These are phyloP conservation scores for Eucalyptus erythrocorys DNA, from an alignment of 345 rosid species.

Conservation along the genomic window DNA sequence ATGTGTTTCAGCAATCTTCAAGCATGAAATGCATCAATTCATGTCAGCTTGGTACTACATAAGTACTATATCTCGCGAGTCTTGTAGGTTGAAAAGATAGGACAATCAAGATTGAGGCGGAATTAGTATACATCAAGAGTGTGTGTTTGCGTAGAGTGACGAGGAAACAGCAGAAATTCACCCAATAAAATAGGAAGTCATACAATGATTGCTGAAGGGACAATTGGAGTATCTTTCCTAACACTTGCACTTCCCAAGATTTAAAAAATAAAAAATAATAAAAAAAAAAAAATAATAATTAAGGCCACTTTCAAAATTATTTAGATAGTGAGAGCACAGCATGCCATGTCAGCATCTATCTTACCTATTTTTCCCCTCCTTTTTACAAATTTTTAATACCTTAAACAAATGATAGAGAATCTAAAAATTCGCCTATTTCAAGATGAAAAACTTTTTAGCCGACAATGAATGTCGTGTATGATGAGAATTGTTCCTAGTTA, in stretches of 20 bases:
- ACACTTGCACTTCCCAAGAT: neutral
- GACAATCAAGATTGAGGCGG: neutral
- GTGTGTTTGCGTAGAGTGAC: neutral
- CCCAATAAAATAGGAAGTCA: neutral
- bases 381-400: neutral
- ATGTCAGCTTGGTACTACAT: neutral
- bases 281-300: no score
- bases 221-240: neutral
- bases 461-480: neutral
- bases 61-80: neutral
- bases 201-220: neutral
- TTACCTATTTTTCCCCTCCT: neutral
- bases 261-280: no score
- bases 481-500: neutral
- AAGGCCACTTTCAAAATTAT: neutral
- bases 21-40: neutral
- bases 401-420: neutral
- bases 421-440: neutral
- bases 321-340: neutral
- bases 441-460: no score
- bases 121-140: neutral
- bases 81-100: neutral
- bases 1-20: neutral
- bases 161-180: neutral
- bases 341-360: neutral